Percentiles rank a stretch among this genome's conserved stretches.
phyloP scores from a whole-genome alignment of 345 rosid species.

The Eucalyptus sp. region DNA sequence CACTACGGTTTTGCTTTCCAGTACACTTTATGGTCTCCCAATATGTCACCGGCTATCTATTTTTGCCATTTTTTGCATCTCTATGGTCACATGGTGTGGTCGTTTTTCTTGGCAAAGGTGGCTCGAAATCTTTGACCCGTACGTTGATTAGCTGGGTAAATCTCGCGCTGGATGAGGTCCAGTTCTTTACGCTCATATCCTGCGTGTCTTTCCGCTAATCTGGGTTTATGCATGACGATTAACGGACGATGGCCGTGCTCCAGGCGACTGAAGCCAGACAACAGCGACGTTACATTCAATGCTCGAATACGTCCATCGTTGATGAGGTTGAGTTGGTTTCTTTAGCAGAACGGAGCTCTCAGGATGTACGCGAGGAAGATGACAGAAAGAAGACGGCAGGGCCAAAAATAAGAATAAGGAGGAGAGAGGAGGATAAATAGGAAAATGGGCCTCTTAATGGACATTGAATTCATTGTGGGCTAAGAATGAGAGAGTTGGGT shows the following conservation, averaged over 20 bases:
- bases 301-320: not conserved
- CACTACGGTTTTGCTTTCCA: accelerated
- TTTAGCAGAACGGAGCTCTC: not conserved
- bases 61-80: not conserved
- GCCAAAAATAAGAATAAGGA: accelerated
- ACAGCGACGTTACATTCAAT: not conserved
- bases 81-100: not conserved
- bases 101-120: not conserved
- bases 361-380: not conserved
- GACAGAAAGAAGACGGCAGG: not conserved
- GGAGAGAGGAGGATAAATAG: not conserved
- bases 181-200: not conserved
- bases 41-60: no score
- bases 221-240: not conserved
- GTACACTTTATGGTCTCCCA: no score
- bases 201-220: accelerated
- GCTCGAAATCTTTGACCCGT: not conserved
- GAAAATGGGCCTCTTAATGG: no score
- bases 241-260: not conserved
- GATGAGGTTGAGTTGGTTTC: not conserved
- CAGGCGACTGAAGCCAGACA: not conserved
- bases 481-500: no score
- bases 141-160: not conserved
- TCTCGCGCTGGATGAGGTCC: not conserved
- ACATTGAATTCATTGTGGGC: no score